Conservation (phyloP, 2,329 filamentous ascomycete genomes). For the Alternaria sp. region DNA sequence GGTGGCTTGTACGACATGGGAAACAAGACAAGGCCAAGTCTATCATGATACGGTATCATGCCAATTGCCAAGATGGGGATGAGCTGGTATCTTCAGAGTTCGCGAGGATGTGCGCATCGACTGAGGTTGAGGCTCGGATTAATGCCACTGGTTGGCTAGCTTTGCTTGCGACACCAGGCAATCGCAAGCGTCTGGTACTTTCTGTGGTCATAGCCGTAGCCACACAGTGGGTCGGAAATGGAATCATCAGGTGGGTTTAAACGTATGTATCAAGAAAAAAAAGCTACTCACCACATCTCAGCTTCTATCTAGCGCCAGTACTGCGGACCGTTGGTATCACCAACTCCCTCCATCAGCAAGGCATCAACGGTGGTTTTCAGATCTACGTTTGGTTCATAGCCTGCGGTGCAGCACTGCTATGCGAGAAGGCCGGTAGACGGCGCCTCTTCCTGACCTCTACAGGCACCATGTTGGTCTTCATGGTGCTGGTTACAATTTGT, state of each 20-base stretch:
- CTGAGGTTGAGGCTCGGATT: slow-evolving; percentile 4
- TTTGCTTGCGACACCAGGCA: slow-evolving; percentile 42
- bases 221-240: slow-evolving; percentile 54
- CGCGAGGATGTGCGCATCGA: slow-evolving; percentile 12
- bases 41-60: slow-evolving; percentile 64
- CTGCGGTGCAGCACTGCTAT: slow-evolving; percentile 50
- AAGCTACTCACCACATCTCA: slow-evolving; percentile 3
- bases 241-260: slow-evolving; percentile 38
- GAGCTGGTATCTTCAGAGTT: slow-evolving; percentile 18
- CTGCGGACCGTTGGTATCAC: slow-evolving; percentile 53
- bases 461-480: slow-evolving; percentile 56
- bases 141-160: slow-evolving; percentile 10
- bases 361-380: slow-evolving; percentile 54
- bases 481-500: slow-evolving; percentile 55
- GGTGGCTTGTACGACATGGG: slow-evolving; percentile 66
- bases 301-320: slow-evolving; percentile 51
- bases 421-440: slow-evolving; percentile 56
- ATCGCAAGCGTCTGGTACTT: slow-evolving; percentile 53
- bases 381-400: slow-evolving; percentile 54
- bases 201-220: slow-evolving; percentile 50
- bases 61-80: slow-evolving; percentile 52
- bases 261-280: background rate
- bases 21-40: slow-evolving; percentile 61
- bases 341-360: slow-evolving; percentile 44
- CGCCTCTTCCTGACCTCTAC: slow-evolving; percentile 55